phyloP scores from a whole-genome alignment of 1,284 basidiomycete species.

The Melampsora medusae region DNA sequence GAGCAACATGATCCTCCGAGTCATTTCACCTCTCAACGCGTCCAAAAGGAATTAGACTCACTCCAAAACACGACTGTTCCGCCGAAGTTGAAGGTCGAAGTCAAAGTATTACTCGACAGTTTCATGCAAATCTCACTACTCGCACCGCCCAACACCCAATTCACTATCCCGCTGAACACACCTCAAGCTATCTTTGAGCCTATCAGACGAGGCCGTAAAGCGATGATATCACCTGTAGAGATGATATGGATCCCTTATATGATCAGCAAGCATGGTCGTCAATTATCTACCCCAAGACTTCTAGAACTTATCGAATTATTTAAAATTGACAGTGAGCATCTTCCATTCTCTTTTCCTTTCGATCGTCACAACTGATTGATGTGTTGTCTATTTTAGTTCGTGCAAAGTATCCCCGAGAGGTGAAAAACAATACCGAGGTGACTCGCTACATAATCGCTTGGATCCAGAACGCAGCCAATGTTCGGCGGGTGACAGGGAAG shows the following conservation, averaged over 20 bases:
- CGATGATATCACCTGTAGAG: slow-evolving; percentile 39
- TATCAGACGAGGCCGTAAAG: slow-evolving; percentile 21
- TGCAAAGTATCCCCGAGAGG: slow-evolving; percentile 24
- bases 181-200: slow-evolving; percentile 31
- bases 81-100: slow-evolving; percentile 7
- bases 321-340: slow-evolving; percentile 32
- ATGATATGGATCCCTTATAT: slow-evolving; percentile 43
- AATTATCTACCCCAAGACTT: slow-evolving; percentile 16
- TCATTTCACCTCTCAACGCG: background rate
- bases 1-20: background rate
- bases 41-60: slow-evolving; percentile 27
- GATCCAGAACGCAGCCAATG: slow-evolving; percentile 14
- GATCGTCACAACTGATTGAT: background rate
- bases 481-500: slow-evolving; percentile 23
- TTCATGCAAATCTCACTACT: slow-evolving; percentile 40
- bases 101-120: slow-evolving; percentile 13
- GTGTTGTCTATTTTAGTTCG: slow-evolving; percentile 8
- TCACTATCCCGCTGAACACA: slow-evolving; percentile 12
- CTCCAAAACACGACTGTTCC: slow-evolving; percentile 6
- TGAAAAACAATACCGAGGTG: slow-evolving; percentile 26
- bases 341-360: background rate
- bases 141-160: slow-evolving; percentile 35
- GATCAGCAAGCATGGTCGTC: slow-evolving; percentile 18
- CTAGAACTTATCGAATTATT: slow-evolving; percentile 37
- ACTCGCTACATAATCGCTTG: slow-evolving; percentile 21